phyloP scores from a whole-genome alignment of 2,329 filamentous ascomycete species.

The Fusarium poae region DNA sequence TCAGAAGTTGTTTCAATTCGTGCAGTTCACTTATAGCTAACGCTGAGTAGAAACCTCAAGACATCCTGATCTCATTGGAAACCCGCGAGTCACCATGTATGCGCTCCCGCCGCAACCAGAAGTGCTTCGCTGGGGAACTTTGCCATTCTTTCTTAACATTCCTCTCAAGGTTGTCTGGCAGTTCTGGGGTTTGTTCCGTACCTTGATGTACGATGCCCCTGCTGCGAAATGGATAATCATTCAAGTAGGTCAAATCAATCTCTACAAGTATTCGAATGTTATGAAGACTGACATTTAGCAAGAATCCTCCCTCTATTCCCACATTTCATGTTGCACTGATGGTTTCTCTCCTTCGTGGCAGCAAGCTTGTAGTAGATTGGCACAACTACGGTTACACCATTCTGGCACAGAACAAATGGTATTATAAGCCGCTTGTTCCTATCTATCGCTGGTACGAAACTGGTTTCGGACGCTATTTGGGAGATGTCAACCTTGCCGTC shows the following conservation, averaged over 20 bases:
- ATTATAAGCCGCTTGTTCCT: slow-evolving; percentile 78
- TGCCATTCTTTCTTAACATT: slow-evolving; percentile 82
- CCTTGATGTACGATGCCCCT: slow-evolving; percentile 79
- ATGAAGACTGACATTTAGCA: slow-evolving; percentile 32
- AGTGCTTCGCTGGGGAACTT: slow-evolving; percentile 73
- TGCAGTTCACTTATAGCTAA: slow-evolving; percentile 17
- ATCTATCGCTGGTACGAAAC: slow-evolving; percentile 84
- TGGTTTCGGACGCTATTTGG: slow-evolving; percentile 75
- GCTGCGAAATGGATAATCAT: slow-evolving; percentile 88
- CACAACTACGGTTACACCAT: slow-evolving; percentile 99
- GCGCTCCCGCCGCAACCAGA: slow-evolving; percentile 76
- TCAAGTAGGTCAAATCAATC: slow-evolving; percentile 64
- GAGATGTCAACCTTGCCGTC: slow-evolving; percentile 83
- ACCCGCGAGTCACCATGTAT: slow-evolving; percentile 77
- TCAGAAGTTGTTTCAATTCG: slow-evolving; percentile 51
- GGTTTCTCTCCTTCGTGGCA: slow-evolving; percentile 81
- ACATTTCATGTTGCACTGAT: slow-evolving; percentile 82
- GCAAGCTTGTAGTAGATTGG: slow-evolving; percentile 92
- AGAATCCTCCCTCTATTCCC: slow-evolving; percentile 96
- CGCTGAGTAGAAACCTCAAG: slow-evolving; percentile 75
- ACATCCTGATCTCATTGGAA: slow-evolving; percentile 80
- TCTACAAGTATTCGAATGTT: background rate
- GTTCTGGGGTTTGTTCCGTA: slow-evolving; percentile 75
- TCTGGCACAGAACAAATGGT: slow-evolving; percentile 72
- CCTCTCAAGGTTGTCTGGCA: slow-evolving; percentile 92